A percentile compares a stretch with the other conserved stretches of the same genome.
Evolutionary conservation across 1,139 yeast species (phyloP).

Genomic region (Wickerhamomyces sp.): DNA sequence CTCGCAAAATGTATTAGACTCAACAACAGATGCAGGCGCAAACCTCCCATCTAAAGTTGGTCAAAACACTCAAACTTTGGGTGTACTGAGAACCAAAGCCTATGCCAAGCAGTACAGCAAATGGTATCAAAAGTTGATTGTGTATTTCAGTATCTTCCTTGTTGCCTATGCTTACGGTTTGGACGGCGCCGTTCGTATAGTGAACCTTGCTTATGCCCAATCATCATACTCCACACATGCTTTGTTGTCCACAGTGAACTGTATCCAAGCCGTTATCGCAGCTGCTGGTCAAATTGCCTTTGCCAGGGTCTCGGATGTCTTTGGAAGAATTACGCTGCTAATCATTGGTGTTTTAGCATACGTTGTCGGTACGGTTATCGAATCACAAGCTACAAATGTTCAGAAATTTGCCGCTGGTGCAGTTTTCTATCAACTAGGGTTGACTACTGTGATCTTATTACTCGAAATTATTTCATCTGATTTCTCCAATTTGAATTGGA

Average conservation of each 20-base stretch:
- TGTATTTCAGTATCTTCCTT: conserved; percentile 19
- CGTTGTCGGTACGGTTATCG: conserved; percentile 60
- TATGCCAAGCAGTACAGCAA: conserved; percentile 6
- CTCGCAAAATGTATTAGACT: too few relatives aligned
- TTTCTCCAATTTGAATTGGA: conserved; percentile 61
- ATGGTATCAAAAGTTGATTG: conserved; percentile 1
- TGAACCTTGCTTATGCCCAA: conserved; percentile 49
- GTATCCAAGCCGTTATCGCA: conserved; percentile 55
- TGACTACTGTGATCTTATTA: conserved; percentile 51
- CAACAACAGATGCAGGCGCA: too few relatives aligned
- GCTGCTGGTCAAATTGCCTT: conserved; percentile 69
- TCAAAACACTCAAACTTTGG: conserved; percentile 7
- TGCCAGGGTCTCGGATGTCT: conserved; percentile 62
- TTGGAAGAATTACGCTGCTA: conserved; percentile 58
- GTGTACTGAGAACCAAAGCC: conserved; percentile 8
- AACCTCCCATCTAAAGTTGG: conserved; percentile 1
- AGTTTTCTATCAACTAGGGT: conserved; percentile 63
- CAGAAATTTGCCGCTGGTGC: conserved; percentile 66
- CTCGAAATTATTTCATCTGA: conserved; percentile 57
- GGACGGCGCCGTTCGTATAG: conserved; percentile 46
- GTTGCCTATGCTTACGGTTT: conserved; percentile 61
- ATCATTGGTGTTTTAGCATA: conserved; percentile 51
- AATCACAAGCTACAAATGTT: conserved; percentile 56
- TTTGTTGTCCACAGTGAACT: conserved; percentile 55
- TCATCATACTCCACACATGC: conserved; percentile 50